Conservation (phyloP, 148 eudicot species). For the Rhododendron vialii region DNA sequence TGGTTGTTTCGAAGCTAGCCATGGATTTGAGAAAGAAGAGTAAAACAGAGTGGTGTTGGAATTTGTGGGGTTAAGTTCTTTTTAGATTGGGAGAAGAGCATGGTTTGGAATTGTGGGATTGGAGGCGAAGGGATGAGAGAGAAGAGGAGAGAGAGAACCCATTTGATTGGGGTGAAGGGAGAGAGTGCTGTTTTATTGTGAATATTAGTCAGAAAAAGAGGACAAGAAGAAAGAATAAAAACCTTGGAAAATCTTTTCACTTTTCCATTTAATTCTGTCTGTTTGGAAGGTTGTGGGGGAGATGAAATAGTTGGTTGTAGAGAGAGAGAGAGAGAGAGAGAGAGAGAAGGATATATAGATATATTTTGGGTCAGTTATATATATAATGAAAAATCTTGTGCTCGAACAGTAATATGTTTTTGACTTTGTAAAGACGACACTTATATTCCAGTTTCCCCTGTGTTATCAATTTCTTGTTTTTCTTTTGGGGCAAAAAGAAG, state of each 20-base stretch:
- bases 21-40: slow-evolving; percentile 3
- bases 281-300: neutral
- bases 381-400: neutral
- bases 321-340: neutral
- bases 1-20: neutral
- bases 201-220: neutral
- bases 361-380: neutral
- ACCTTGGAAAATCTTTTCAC: neutral
- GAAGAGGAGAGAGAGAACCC: slow-evolving; percentile 6
- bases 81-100: slow-evolving; percentile 13
- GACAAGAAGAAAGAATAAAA: neutral
- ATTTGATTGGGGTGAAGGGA: neutral
- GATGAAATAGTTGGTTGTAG: neutral
- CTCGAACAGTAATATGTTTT: neutral
- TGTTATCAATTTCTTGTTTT: neutral
- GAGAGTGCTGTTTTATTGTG: slow-evolving; percentile 1
- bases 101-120: slow-evolving; percentile 13
- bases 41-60: neutral
- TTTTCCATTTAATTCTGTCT: neutral
- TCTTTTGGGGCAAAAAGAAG: neutral
- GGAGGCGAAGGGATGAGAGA: slow-evolving; percentile 5
- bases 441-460: neutral
- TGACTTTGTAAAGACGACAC: slow-evolving; percentile 2
- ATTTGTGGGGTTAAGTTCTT: neutral
- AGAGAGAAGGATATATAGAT: neutral